Evolutionary conservation across 441 rosid species (phyloP).

Genomic region (Gossypium davidsonii): DNA sequence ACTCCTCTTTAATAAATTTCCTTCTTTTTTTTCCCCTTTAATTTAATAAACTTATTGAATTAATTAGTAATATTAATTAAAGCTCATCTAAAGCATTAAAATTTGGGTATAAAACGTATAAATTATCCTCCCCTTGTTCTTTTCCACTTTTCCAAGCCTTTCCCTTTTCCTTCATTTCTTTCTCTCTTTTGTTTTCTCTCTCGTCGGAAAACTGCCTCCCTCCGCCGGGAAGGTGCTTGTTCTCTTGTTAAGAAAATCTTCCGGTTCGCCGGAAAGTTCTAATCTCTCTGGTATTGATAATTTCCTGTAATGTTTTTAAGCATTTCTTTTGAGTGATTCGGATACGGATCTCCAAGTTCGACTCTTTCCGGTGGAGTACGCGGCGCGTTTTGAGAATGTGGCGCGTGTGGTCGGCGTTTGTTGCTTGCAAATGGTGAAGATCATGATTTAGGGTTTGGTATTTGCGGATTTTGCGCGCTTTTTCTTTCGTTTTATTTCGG

Average conservation of each 20-base stretch:
- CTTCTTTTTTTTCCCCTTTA: not conserved
- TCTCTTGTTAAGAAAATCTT: not conserved
- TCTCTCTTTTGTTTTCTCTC: slow-evolving; percentile 35
- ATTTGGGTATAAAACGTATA: slow-evolving; percentile 60
- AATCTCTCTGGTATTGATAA: slow-evolving; percentile 9
- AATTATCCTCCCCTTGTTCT: slow-evolving; percentile 37
- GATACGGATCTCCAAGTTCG: slow-evolving; percentile 60
- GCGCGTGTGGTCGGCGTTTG: slow-evolving; percentile 30
- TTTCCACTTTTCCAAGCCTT: slow-evolving; percentile 66
- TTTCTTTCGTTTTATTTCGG: slow-evolving; percentile 20
- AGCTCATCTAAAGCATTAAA: slow-evolving; percentile 29
- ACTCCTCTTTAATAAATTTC: slow-evolving; percentile 18
- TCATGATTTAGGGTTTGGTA: slow-evolving; percentile 79
- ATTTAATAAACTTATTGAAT: slow-evolving; percentile 7
- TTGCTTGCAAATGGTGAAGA: slow-evolving; percentile 28
- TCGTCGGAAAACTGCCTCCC: slow-evolving; percentile 22
- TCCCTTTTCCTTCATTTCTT: slow-evolving; percentile 19
- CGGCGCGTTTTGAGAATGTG: slow-evolving; percentile 66
- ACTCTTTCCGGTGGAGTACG: slow-evolving; percentile 29
- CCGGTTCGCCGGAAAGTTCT: slow-evolving; percentile 14
- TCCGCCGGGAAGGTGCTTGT: slow-evolving; percentile 9
- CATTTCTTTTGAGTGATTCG: slow-evolving; percentile 12
- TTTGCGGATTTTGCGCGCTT: slow-evolving; percentile 23
- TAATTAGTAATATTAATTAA: slow-evolving; percentile 20
- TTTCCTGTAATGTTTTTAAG: slow-evolving; percentile 3